phyloP scores from a whole-genome alignment of 169 alveolate genomes.

The Eimeria mitis region DNA sequence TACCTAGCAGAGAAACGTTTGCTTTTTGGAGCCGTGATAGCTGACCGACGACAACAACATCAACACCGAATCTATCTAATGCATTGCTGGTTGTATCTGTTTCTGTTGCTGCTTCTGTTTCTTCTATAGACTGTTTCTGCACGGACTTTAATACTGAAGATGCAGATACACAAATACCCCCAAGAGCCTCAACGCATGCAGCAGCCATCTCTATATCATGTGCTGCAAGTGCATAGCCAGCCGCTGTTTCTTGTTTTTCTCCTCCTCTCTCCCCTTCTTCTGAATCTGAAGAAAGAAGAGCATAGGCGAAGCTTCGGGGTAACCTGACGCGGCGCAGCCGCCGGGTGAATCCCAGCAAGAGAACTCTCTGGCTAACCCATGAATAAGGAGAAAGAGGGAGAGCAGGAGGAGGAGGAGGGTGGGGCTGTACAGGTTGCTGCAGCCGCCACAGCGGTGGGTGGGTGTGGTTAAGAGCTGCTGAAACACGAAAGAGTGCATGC shows the following conservation, averaged over 20 bases:
- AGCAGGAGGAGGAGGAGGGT: neutral
- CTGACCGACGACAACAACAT: constrained; percentile 39
- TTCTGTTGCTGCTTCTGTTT: neutral
- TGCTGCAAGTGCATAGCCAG: constrained; percentile 53
- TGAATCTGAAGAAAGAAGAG: constrained; percentile 25
- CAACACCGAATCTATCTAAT: neutral
- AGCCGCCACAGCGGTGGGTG: constrained; percentile 39
- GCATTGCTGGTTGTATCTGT: neutral
- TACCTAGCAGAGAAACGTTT: neutral
- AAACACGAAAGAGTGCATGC: constrained; percentile 53
- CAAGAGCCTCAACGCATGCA: constrained; percentile 53
- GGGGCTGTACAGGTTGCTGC: constrained; percentile 6
- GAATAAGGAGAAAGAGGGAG: too few relatives aligned
- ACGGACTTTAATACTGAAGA: neutral
- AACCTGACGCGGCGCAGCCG: constrained; percentile 64
- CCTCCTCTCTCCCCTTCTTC: neutral
- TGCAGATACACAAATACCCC: constrained; percentile 41
- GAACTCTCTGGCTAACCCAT: constrained; percentile 48
- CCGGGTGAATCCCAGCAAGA: constrained; percentile 60
- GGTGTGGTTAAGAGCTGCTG: constrained; percentile 43
- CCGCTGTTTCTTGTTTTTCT: neutral
- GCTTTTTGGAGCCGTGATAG: constrained; percentile 18
- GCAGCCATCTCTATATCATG: constrained; percentile 39
- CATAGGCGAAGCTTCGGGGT: neutral
- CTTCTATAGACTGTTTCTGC: neutral